phyloP scores from a whole-genome alignment of 2,329 filamentous ascomycete genomes.

The Verruconis gallopava region DNA sequence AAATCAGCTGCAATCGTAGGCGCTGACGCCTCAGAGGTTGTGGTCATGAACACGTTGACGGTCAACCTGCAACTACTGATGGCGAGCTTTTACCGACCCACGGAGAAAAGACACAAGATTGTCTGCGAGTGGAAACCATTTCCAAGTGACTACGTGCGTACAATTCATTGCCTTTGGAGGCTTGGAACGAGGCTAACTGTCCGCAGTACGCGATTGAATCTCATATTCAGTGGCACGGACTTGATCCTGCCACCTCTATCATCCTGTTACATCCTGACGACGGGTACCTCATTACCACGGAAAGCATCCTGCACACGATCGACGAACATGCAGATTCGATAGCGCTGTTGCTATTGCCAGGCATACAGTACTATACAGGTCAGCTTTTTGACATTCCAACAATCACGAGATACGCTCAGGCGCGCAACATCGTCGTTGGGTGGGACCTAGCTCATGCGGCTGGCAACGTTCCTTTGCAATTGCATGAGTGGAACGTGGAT shows the following conservation, averaged over 20 bases:
- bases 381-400: slow-evolving; percentile 11
- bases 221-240: slow-evolving; percentile 10
- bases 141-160: slow-evolving; percentile 10
- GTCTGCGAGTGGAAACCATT: slow-evolving; percentile 12
- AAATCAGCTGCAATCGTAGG: slow-evolving; percentile 10
- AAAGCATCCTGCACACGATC: slow-evolving; percentile 10
- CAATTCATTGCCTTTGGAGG: background rate
- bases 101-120: slow-evolving; percentile 9
- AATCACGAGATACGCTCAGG: slow-evolving; percentile 11
- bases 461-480: slow-evolving; percentile 11
- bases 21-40: slow-evolving; percentile 10
- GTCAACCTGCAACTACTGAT: slow-evolving; percentile 12
- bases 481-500: slow-evolving; percentile 13
- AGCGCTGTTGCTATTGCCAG: slow-evolving; percentile 11
- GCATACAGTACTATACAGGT: slow-evolving; percentile 12
- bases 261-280: slow-evolving; percentile 10
- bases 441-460: slow-evolving; percentile 13
- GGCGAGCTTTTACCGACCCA: slow-evolving; percentile 11
- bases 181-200: background rate
- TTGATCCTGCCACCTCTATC: slow-evolving; percentile 10
- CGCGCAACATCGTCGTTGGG: slow-evolving; percentile 10
- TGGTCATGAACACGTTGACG: slow-evolving; percentile 11
- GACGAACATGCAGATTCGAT: slow-evolving; percentile 10
- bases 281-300: slow-evolving; percentile 11
- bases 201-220: slow-evolving; percentile 11